These are phyloP conservation scores for Fusarium proliferatum DNA, from an alignment of 2,329 filamentous ascomycete genomes.

Conservation along the genomic window DNA sequence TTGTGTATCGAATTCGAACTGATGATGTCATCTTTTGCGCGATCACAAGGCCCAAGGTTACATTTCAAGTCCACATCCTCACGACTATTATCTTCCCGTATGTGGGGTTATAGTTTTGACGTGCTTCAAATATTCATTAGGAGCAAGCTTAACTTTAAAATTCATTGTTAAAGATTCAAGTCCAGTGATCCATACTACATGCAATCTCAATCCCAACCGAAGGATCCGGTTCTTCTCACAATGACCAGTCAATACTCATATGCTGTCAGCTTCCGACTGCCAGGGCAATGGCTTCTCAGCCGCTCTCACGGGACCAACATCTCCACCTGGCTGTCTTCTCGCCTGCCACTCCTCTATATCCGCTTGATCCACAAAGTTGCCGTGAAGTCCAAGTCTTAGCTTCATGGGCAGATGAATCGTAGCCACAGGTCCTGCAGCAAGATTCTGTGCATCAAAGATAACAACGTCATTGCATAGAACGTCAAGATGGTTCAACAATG, in stretches of 20 bases:
- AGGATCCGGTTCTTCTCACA: rapidly evolving
- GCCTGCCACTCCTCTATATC: slow-evolving; percentile 16
- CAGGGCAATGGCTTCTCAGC: background rate
- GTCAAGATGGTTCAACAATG: slow-evolving; percentile 15
- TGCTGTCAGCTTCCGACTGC: background rate
- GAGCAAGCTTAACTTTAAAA: background rate
- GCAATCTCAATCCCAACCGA: rapidly evolving
- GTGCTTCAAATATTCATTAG: rapidly evolving
- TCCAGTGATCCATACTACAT: background rate
- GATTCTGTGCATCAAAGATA: slow-evolving; percentile 3
- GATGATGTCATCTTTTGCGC: no score
- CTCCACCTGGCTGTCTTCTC: background rate
- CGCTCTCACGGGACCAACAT: background rate
- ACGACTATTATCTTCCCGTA: background rate
- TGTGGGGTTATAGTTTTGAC: background rate
- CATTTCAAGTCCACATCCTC: no score
- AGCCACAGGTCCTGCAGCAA: background rate
- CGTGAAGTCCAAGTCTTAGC: slow-evolving; percentile 15
- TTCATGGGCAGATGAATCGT: slow-evolving; percentile 7
- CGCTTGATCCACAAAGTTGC: slow-evolving; percentile 11
- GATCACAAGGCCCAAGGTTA: no score
- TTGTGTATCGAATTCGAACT: rapidly evolving
- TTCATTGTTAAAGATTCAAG: rapidly evolving
- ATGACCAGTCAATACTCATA: rapidly evolving
- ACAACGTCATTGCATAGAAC: slow-evolving; percentile 9